Evolutionary conservation across 176 grass and related monocot species (phyloP).

Genomic region (Pontederia paniculata): DNA sequence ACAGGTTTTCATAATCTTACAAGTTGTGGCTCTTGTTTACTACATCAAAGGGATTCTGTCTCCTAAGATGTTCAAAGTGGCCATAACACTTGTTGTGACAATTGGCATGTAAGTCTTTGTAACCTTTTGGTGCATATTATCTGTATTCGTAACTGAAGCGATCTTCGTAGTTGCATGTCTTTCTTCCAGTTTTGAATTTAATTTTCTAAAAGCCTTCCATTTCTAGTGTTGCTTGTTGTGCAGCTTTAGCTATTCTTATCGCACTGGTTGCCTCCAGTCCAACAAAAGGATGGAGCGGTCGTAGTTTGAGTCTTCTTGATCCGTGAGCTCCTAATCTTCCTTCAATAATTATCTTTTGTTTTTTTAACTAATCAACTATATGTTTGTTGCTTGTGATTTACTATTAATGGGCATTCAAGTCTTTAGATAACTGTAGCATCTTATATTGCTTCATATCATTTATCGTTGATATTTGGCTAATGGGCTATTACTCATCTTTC

Average conservation of each 20-base stretch:
- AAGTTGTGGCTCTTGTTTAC: slow-evolving; percentile 89
- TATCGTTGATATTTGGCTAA: too few relatives aligned
- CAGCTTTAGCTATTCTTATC: slow-evolving; percentile 69
- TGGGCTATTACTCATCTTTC: too few relatives aligned
- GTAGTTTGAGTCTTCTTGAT: slow-evolving; percentile 98
- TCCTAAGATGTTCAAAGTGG: slow-evolving; percentile 90
- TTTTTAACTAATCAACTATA: too few relatives aligned
- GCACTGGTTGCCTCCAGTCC: slow-evolving; percentile 98
- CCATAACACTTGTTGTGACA: slow-evolving; percentile 86
- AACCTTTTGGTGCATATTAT: neutral
- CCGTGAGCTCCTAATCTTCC: slow-evolving; percentile 52
- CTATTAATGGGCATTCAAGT: too few relatives aligned
- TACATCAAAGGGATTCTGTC: slow-evolving; percentile 95
- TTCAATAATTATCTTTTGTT: too few relatives aligned
- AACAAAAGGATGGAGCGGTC: slow-evolving; percentile 99
- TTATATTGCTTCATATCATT: too few relatives aligned
- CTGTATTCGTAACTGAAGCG: neutral
- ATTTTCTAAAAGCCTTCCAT: slow-evolving; percentile 15
- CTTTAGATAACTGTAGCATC: too few relatives aligned
- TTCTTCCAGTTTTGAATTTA: slow-evolving; percentile 5
- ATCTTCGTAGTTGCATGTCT: neutral
- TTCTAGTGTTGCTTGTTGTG: slow-evolving; percentile 73
- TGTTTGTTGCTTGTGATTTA: too few relatives aligned
- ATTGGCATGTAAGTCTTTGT: slow-evolving; percentile 63
- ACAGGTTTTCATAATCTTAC: slow-evolving; percentile 98